These are phyloP conservation scores for Tylopilus intermedius DNA, from an alignment of 768 basidiomycete genomes.

Conservation along the genomic window DNA sequence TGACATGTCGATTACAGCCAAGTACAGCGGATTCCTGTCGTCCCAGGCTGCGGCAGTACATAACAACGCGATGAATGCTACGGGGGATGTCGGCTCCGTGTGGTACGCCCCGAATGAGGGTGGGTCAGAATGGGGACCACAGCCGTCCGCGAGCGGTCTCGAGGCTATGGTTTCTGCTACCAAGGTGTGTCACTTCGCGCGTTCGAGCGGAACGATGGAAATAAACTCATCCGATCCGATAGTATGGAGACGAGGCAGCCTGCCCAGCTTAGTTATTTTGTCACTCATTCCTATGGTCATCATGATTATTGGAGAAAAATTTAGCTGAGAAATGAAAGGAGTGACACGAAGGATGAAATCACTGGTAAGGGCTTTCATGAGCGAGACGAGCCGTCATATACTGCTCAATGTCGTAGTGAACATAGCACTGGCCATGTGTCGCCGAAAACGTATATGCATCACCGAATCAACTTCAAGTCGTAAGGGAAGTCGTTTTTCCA, in stretches of 20 bases:
- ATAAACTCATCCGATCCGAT: not conserved
- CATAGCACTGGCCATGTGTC: too few species aligned
- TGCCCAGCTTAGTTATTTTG: not conserved
- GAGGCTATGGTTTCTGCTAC: constrained; percentile 27
- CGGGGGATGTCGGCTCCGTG: constrained; percentile 37
- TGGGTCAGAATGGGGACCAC: constrained; percentile 27
- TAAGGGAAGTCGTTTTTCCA: too few species aligned
- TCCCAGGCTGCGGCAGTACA: constrained; percentile 39
- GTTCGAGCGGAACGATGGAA: not conserved
- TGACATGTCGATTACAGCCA: constrained; percentile 37
- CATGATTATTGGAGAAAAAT: too few species aligned
- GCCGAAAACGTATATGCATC: too few species aligned
- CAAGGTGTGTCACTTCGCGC: constrained; percentile 12
- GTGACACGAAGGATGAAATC: too few species aligned
- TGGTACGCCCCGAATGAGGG: constrained; percentile 29
- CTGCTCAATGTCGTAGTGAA: too few species aligned
- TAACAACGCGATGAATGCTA: constrained; percentile 35
- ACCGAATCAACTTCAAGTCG: too few species aligned
- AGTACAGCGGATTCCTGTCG: constrained; percentile 34
- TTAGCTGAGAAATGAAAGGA: too few species aligned
- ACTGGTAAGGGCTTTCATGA: too few species aligned
- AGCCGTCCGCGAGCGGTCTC: constrained; percentile 29
- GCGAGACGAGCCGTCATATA: too few species aligned
- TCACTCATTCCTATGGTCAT: too few species aligned
- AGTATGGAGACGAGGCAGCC: constrained; percentile 11